Evolutionary conservation across 2,329 filamentous ascomycete species (phyloP), one percentile per base, ranked within the genome.

Genomic region (Hortaea sp.): DNA sequence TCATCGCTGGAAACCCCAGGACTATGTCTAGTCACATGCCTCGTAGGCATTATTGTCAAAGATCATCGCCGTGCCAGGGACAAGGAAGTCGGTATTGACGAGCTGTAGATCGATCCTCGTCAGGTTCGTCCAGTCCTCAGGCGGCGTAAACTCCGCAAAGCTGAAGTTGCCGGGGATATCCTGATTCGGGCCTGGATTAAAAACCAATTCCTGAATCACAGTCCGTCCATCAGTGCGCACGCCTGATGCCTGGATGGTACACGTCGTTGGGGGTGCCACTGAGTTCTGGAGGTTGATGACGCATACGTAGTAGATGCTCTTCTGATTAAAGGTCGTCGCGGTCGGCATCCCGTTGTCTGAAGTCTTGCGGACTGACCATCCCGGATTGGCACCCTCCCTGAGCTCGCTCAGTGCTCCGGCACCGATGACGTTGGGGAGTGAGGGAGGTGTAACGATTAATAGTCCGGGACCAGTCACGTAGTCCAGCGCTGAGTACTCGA

Each of bases 11-110:
- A 20, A 20, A 20, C 20, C 2, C 20, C 20, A 20, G 20, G 20
- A 35, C 32, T 2, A 35, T 35, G 32, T 56, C 42, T 28, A 42
- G 11, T 42, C 29, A 28, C 41, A 42, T 10, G 29, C 41, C 41
- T 42, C 41, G 41, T 42, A 42, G 11, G 20, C 41, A 42, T 42
- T 42, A 5, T 42, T 31, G 41, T 42, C 41, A 13, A 29, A 42
- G 29, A 42, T 42, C 41, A 42, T 29, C 2, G 41, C 41, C 5
- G 29, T 31, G 7, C 10, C 6, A 29, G 29, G 20, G n/a, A 29
- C 41, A 2, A 10, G 7, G 10, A 29, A 10, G 11, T 28, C 41
- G 3, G 41, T 42, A n/a, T 42, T 12, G 11, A 42, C 41, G 10
- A 42, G n/a, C 41, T 29, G 11, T 28, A 42, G n/a, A 28, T 42